Conservation (phyloP, 257 asterid species). For the Nemophila menziesii region DNA sequence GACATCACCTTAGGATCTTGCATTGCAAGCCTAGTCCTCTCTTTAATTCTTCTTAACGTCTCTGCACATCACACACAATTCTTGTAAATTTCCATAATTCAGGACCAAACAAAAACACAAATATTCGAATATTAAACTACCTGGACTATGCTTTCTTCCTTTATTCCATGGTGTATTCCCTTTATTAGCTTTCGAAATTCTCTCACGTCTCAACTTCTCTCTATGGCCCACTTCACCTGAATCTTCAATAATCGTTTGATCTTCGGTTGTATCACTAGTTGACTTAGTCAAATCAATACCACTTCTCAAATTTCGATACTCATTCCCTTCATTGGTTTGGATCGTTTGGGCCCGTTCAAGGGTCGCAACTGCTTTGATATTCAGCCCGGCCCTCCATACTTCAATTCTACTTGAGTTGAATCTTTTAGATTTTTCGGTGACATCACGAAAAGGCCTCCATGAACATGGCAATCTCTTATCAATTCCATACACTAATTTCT, state of each 20-base stretch:
- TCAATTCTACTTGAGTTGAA: conserved; percentile 23
- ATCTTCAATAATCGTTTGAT: background rate
- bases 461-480: conserved; percentile 32
- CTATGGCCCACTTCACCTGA: background rate
- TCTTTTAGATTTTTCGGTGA: conserved; percentile 19
- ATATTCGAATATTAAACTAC: too few species aligned
- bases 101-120: background rate
- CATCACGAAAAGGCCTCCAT: conserved; percentile 25
- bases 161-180: conserved; percentile 4
- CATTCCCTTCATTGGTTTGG: too few species aligned
- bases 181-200: conserved; percentile 2
- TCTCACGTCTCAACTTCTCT: conserved; percentile 1
- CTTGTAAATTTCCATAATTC: background rate
- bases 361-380: conserved; percentile 57
- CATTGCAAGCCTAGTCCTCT: conserved; percentile 72
- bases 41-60: conserved; percentile 50
- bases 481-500: conserved; percentile 25
- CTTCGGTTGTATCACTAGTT: conserved; percentile 12
- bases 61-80: background rate
- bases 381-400: conserved; percentile 34
- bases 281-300: conserved; percentile 30
- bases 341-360: too few species aligned
- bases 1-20: conserved; percentile 88
- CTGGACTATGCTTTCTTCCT: conserved; percentile 1
- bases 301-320: conserved; percentile 25